Evolutionary conservation across 257 asterid genomes (phyloP).

Genomic region (Cruciata laevipes): DNA sequence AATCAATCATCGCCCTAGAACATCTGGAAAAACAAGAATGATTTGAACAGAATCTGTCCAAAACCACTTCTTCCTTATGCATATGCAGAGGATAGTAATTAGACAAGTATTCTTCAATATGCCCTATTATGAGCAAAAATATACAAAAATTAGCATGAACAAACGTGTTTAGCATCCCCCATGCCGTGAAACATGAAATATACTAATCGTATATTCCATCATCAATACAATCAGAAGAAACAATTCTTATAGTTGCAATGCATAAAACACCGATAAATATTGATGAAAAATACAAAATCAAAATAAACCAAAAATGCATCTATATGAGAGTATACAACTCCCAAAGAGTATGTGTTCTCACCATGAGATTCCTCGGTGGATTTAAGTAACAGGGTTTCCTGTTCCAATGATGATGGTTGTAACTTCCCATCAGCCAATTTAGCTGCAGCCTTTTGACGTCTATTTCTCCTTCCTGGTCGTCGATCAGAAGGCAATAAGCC

Average conservation of each 20-base stretch:
- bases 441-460: conserved; percentile 46
- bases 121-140: not conserved
- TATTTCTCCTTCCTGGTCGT: conserved; percentile 65
- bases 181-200: not conserved
- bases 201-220: not conserved
- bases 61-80: not conserved
- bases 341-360: conserved; percentile 30
- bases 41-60: not conserved
- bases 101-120: not conserved
- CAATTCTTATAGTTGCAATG: not conserved
- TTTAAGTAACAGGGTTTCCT: conserved; percentile 42
- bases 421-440: conserved; percentile 39
- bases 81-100: not conserved
- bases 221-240: not conserved
- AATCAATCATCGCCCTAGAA: not conserved
- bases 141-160: not conserved
- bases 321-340: not conserved
- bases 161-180: not conserved
- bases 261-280: not conserved
- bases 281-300: not conserved
- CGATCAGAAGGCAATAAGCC: conserved; percentile 42
- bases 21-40: not conserved
- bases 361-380: conserved; percentile 32
- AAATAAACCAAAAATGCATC: not conserved
- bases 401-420: conserved; percentile 35